Evolutionary conservation across 2,329 filamentous ascomycete species (phyloP).

Genomic region (Paecilomyces fulvus): DNA sequence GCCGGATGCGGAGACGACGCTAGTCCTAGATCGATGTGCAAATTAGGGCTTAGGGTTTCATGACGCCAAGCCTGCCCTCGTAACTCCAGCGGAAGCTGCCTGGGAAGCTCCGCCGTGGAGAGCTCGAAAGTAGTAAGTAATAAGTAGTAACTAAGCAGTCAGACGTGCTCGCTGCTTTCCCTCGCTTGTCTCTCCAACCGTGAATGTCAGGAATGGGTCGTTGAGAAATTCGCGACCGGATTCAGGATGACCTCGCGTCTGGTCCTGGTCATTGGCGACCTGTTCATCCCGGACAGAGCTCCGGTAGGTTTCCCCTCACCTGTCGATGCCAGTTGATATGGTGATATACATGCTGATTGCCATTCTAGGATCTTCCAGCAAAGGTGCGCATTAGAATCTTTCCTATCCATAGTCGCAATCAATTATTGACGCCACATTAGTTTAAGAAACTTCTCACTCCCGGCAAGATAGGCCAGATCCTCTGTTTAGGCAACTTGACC

Average conservation of each 20-base stretch:
- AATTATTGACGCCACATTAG: conserved; percentile 35
- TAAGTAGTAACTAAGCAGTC: neutral
- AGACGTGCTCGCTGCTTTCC: conserved; percentile 1
- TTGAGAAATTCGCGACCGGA: conserved; percentile 14
- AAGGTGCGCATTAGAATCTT: conserved; percentile 53
- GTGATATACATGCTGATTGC: conserved; percentile 6
- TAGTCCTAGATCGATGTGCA: neutral
- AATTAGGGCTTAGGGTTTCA: conserved; percentile 10
- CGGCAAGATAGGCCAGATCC: conserved; percentile 73
- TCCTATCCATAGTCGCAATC: neutral
- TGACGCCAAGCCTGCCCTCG: conserved; percentile 1
- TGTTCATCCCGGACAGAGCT: conserved; percentile 87
- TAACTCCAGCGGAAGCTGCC: neutral
- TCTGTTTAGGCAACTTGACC: conserved; percentile 72
- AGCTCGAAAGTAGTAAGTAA: neutral
- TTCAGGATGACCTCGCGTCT: conserved; percentile 67
- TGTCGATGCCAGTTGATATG: conserved; percentile 1
- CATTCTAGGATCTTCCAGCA: conserved; percentile 62
- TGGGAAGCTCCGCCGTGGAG: neutral
- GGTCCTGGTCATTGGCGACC: conserved; percentile 84
- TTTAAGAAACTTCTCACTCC: conserved; percentile 80
- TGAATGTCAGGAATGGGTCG: conserved; percentile 16
- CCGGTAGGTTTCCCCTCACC: conserved; percentile 44
- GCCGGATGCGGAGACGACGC: neutral
- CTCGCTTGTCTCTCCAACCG: neutral